Evolutionary conservation across 371 early-diverging fungal genomes (phyloP).

Genomic region (Syncephalastrum monosporum): DNA sequence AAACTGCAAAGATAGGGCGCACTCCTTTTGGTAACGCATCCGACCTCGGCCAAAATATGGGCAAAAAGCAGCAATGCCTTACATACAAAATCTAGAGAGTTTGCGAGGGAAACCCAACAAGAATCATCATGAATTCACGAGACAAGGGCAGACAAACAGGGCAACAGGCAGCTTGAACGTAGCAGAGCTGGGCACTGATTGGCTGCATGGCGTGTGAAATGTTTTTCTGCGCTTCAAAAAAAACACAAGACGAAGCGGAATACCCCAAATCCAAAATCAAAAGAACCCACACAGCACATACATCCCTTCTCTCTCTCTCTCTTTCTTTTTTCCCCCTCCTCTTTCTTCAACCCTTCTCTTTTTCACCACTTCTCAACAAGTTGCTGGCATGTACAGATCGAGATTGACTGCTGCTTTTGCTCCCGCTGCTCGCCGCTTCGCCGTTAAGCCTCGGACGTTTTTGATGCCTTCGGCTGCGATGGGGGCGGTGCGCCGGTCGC

Average conservation of each 20-base stretch:
- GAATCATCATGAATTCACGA: too few species aligned
- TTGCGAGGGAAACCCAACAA: too few species aligned
- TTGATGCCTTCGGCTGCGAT: too few species aligned
- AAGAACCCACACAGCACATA: too few species aligned
- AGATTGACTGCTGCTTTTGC: background rate
- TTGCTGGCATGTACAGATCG: constrained; percentile 11
- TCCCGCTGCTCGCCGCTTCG: constrained; percentile 1
- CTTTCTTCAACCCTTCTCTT: constrained; percentile 1
- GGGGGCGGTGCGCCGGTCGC: too few species aligned
- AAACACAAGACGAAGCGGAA: constrained; percentile 6
- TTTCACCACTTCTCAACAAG: constrained; percentile 4
- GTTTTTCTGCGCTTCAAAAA: constrained; percentile 4
- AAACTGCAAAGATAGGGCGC: too few species aligned
- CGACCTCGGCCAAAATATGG: too few species aligned
- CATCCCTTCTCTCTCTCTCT: background rate
- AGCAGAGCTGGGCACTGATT: constrained; percentile 5
- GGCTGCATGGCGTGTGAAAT: constrained; percentile 20
- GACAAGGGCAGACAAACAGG: too few species aligned
- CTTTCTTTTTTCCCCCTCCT: background rate
- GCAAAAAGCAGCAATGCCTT: too few species aligned
- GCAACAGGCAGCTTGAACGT: background rate
- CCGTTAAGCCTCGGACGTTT: too few species aligned
- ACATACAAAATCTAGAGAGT: too few species aligned
- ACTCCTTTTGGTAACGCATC: too few species aligned
- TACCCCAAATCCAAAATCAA: constrained; percentile 3